Percentiles rank a stretch among this genome's conserved stretches.
phyloP scores from a whole-genome alignment of 2,329 filamentous ascomycete species.

The Epichloe brachyelytri region DNA sequence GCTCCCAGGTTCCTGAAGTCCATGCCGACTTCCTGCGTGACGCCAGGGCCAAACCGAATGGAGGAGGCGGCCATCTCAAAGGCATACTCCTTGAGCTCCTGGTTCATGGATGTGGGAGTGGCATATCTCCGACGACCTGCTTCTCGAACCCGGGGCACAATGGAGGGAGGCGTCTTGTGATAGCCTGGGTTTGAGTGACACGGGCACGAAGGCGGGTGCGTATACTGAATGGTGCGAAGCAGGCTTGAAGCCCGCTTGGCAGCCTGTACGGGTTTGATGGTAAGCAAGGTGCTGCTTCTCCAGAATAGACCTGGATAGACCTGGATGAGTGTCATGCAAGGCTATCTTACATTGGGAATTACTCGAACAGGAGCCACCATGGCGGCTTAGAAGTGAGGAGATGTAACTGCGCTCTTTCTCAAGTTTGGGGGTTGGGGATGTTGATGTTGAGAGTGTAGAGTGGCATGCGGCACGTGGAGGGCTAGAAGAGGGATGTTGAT shows the following conservation, averaged over 20 bases:
- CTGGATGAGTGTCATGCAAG: neutral
- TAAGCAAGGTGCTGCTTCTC: neutral
- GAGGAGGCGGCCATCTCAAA: constrained; percentile 97
- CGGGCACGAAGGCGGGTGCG: constrained; percentile 76
- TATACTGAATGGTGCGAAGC: constrained; percentile 81
- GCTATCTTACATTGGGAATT: constrained; percentile 20
- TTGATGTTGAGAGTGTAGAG: neutral
- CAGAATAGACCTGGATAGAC: no score
- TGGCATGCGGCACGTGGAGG: neutral
- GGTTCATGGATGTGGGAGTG: constrained; percentile 49
- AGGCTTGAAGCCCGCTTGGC: constrained; percentile 55
- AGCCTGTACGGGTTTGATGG: constrained; percentile 25
- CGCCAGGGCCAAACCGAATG: constrained; percentile 86
- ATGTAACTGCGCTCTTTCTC: neutral
- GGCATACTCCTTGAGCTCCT: constrained; percentile 77
- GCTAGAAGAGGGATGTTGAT: neutral
- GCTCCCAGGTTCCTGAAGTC: constrained; percentile 86
- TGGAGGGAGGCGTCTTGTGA: constrained; percentile 50
- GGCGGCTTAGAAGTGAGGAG: neutral
- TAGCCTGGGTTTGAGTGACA: constrained; percentile 84
- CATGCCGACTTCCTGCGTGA: constrained; percentile 95
- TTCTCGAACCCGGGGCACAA: constrained; percentile 34
- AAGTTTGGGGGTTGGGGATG: neutral
- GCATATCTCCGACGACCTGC: constrained; percentile 42
- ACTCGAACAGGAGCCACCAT: constrained; percentile 20